Conservation (phyloP, 148 eudicot genomes). For the Diospyros lotus region DNA sequence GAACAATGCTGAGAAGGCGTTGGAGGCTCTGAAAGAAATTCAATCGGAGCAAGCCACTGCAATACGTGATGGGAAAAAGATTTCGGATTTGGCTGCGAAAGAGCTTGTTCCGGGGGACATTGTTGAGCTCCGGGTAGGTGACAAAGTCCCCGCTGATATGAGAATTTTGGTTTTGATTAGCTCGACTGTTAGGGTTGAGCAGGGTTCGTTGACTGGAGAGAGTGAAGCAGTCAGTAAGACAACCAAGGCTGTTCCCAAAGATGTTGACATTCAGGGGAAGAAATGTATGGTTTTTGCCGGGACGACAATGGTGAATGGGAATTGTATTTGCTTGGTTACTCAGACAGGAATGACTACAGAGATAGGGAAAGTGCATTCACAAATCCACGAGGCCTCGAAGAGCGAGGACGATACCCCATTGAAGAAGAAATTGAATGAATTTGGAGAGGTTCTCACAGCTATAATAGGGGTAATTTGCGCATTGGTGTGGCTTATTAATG, state of each 20-base stretch:
- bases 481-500: not conserved
- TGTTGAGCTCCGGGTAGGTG: not conserved
- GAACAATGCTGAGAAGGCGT: constrained; percentile 28
- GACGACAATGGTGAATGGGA: not conserved
- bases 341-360: not conserved
- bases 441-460: not conserved
- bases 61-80: constrained; percentile 14
- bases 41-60: constrained; percentile 22
- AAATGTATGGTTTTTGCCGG: not conserved
- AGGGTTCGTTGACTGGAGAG: not conserved
- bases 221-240: not conserved
- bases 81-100: constrained; percentile 19
- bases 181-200: not conserved
- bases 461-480: not conserved
- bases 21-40: constrained; percentile 27
- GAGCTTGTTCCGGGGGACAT: constrained; percentile 10
- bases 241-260: not conserved
- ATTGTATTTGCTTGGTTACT: not conserved
- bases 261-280: not conserved
- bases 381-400: not conserved
- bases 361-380: not conserved
- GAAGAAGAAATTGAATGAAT: not conserved
- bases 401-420: not conserved
- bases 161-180: not conserved
- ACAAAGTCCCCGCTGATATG: constrained; percentile 1